Evolutionary conservation across 2,329 filamentous ascomycete genomes (phyloP).

Genomic region (Ophiosphaerella narmari): DNA sequence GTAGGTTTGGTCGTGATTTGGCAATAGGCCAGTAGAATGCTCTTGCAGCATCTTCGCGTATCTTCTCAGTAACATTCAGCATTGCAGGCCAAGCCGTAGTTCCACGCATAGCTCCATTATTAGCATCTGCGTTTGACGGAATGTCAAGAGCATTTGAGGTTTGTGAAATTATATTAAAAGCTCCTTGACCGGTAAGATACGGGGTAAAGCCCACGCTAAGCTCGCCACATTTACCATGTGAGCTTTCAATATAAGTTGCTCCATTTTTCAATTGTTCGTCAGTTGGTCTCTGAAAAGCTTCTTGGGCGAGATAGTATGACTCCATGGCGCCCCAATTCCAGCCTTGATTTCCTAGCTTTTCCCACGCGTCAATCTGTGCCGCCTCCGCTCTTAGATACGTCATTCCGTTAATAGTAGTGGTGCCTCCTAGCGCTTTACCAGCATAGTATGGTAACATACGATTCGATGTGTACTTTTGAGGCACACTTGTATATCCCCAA

Average conservation of each 20-base stretch:
- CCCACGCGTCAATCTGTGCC: conserved; percentile 41
- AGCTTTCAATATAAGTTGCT: conserved; percentile 24
- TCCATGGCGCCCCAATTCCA: conserved; percentile 40
- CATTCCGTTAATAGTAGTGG: conserved; percentile 51
- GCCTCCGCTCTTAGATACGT: conserved; percentile 42
- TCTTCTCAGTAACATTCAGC: conserved; percentile 42
- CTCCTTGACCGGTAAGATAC: conserved; percentile 27
- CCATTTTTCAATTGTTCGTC: conserved; percentile 21
- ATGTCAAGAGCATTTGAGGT: conserved; percentile 45
- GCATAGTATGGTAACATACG: conserved; percentile 37
- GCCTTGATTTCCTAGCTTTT: conserved; percentile 37
- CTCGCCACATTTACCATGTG: conserved; percentile 29
- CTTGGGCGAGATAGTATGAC: conserved; percentile 33
- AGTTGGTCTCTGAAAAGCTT: conserved; percentile 30
- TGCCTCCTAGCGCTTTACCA: conserved; percentile 52
- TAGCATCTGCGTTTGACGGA: conserved; percentile 48
- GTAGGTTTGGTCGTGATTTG: conserved; percentile 47
- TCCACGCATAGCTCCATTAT: conserved; percentile 52
- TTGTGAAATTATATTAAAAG: conserved; percentile 40
- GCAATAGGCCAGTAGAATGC: conserved; percentile 54
- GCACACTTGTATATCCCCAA: conserved; percentile 47
- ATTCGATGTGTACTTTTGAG: conserved; percentile 45
- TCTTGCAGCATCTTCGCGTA: conserved; percentile 54
- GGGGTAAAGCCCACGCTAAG: conserved; percentile 37
- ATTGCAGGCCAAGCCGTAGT: conserved; percentile 51